phyloP scores from a whole-genome alignment of 106 monocot species.

The Allium sativum region DNA sequence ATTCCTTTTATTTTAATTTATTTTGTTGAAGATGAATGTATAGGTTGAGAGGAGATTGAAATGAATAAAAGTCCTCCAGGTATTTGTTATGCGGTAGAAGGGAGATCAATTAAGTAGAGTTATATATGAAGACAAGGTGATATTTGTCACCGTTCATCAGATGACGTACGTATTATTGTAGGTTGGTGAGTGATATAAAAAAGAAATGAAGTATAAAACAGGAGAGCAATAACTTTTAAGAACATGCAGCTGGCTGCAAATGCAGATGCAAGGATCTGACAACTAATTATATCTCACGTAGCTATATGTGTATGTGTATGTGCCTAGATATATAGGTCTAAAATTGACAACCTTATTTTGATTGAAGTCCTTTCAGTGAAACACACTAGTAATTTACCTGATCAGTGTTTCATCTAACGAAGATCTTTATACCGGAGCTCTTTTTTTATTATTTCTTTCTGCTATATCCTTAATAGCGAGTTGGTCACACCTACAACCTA shows the following conservation, averaged over 20 bases:
- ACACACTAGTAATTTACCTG: too few relatives aligned
- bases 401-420: too few relatives aligned
- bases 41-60: too few relatives aligned
- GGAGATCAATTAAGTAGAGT: background rate
- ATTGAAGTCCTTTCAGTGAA: too few relatives aligned
- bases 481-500: too few relatives aligned
- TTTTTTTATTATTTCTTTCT: too few relatives aligned
- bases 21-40: too few relatives aligned
- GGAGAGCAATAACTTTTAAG: background rate
- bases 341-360: too few relatives aligned
- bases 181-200: slow-evolving; percentile 7
- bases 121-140: slow-evolving; percentile 3
- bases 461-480: too few relatives aligned
- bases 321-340: too few relatives aligned
- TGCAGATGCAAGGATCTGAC: background rate
- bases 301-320: background rate
- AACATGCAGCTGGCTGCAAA: background rate
- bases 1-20: too few relatives aligned
- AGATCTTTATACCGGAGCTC: too few relatives aligned
- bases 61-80: background rate
- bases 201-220: background rate
- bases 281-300: background rate
- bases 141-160: background rate
- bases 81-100: background rate
- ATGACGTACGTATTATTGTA: background rate